Conservation (phyloP, 305 asterid species). For the Salvia sclarea region DNA sequence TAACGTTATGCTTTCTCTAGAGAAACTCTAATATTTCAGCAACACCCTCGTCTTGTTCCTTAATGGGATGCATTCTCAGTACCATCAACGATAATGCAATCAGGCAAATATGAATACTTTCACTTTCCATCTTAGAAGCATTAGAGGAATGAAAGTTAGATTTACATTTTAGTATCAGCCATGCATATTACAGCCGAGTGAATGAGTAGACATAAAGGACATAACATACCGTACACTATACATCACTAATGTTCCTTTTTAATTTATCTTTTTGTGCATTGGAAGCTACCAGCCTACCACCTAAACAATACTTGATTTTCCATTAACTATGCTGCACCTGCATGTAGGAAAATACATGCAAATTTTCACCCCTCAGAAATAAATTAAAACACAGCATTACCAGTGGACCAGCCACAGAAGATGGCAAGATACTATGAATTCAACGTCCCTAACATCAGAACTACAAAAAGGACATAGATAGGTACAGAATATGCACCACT, state of each 20-base stretch:
- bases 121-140: constrained; percentile 10
- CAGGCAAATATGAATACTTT: neutral
- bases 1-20: constrained; percentile 3
- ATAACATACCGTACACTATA: neutral
- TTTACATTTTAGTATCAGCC: constrained; percentile 11
- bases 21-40: constrained; percentile 2
- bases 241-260: neutral
- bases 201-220: constrained; percentile 13
- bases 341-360: neutral
- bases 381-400: neutral
- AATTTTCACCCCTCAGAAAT: neutral
- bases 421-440: neutral
- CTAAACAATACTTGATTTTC: neutral
- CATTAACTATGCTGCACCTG: constrained; percentile 10
- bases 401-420: constrained; percentile 19
- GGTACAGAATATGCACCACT: neutral
- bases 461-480: neutral
- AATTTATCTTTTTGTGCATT: neutral
- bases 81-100: constrained; percentile 1
- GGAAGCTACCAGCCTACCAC: constrained; percentile 14
- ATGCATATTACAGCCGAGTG: constrained; percentile 9
- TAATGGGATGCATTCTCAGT: constrained; percentile 4
- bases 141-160: neutral
- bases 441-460: constrained; percentile 7
- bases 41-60: constrained; percentile 8